Percentiles rank a stretch among this genome's conserved stretches.
These are phyloP conservation scores for Ophiostoma sp. DNA, from an alignment of 2,329 filamentous ascomycete species.

Conservation along the genomic window DNA sequence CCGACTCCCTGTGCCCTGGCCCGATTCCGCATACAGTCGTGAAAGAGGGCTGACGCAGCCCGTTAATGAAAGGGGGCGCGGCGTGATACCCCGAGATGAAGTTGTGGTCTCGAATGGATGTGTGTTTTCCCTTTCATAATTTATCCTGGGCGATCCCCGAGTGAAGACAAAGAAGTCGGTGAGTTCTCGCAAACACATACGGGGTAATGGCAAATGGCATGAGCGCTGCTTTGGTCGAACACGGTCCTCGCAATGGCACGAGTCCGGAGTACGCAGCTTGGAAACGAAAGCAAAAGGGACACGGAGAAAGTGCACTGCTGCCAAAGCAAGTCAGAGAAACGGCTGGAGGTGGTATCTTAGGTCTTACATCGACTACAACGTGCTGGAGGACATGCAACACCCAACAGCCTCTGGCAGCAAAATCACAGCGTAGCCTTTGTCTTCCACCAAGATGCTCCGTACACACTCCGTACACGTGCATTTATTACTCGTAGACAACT, in stretches of 20 bases:
- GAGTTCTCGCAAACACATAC: background rate
- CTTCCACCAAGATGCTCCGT: background rate
- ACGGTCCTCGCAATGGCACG: too few relatives aligned
- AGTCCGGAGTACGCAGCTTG: too few relatives aligned
- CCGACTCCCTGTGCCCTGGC: background rate
- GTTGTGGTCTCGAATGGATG: background rate
- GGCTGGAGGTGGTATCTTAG: background rate
- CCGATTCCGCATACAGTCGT: too few relatives aligned
- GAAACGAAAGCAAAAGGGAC: background rate
- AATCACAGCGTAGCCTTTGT: background rate
- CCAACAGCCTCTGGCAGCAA: background rate
- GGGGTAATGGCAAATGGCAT: too few relatives aligned
- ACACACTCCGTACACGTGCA: too few relatives aligned
- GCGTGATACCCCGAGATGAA: background rate
- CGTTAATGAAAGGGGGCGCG: background rate
- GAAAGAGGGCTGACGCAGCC: conserved; percentile 6
- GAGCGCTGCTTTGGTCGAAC: too few relatives aligned
- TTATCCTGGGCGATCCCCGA: background rate
- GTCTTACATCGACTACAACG: background rate
- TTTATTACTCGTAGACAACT: background rate
- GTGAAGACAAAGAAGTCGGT: background rate
- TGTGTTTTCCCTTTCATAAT: background rate
- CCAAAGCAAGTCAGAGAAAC: background rate
- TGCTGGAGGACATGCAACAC: background rate
- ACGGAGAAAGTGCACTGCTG: background rate